Conservation (phyloP, 805 yeast genomes). For the Sugiyamaella americana region DNA sequence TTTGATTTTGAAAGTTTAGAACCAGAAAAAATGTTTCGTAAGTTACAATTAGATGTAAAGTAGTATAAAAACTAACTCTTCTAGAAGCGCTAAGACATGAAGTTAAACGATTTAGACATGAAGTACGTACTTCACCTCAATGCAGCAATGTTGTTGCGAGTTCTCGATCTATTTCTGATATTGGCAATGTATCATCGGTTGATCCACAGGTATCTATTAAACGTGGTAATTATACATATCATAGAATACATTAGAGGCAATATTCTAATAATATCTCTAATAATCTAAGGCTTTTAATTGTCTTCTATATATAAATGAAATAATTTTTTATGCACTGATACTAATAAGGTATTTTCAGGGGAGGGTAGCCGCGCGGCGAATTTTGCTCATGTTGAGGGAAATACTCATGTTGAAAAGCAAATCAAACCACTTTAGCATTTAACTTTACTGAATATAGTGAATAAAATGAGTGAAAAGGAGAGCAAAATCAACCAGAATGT, state of each 20-base stretch:
- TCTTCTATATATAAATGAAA: too few relatives aligned
- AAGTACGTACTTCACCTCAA: conserved; percentile 2
- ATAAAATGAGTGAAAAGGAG: not conserved
- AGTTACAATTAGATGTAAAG: too few relatives aligned
- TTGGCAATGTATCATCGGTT: too few relatives aligned
- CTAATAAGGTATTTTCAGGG: not conserved
- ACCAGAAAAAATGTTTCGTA: not conserved
- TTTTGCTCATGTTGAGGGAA: conserved; percentile 11
- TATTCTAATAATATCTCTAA: too few relatives aligned
- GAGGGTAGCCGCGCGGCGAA: not conserved
- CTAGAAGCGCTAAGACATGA: not conserved
- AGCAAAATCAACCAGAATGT: not conserved
- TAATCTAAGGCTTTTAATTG: too few relatives aligned
- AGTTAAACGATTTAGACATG: not conserved
- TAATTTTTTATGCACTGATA: too few relatives aligned
- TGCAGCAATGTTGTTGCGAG: not conserved
- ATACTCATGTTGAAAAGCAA: not conserved
- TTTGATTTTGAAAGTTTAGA: conserved; percentile 54
- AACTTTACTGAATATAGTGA: not conserved
- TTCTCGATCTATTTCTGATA: not conserved
- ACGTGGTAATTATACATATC: not conserved
- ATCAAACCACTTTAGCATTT: not conserved
- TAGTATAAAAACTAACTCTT: too few relatives aligned
- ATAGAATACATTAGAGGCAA: too few relatives aligned
- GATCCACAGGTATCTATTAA: not conserved